Conservation (phyloP, 768 basidiomycete species). For the Boletellus sp. region DNA sequence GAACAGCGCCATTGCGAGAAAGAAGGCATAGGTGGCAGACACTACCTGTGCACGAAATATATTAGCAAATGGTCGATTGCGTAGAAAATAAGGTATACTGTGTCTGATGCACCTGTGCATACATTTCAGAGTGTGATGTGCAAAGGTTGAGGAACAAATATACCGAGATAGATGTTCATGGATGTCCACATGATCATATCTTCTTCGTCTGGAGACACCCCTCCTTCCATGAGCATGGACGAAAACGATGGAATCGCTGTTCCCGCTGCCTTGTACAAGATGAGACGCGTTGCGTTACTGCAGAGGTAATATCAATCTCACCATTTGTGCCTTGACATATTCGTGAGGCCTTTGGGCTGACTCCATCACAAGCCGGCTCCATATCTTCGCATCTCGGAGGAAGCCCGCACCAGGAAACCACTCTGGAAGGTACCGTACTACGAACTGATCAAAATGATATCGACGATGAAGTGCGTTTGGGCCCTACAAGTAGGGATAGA, state of each 20-base stretch:
- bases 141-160: not conserved
- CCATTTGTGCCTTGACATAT: conserved; percentile 47
- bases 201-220: conserved; percentile 16
- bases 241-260: conserved; percentile 20
- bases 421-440: conserved; percentile 32
- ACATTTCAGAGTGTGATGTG: not conserved
- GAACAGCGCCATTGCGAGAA: conserved; percentile 31
- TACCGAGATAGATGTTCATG: conserved; percentile 8
- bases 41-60: conserved; percentile 3
- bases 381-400: conserved; percentile 27
- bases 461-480: no score
- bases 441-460: not conserved
- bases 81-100: conserved; percentile 35
- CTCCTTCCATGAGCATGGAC: conserved; percentile 10
- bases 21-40: conserved; percentile 24
- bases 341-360: conserved; percentile 44
- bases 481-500: conserved; percentile 19
- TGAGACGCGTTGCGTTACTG: not conserved
- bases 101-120: conserved; percentile 42
- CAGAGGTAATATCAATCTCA: conserved; percentile 10
- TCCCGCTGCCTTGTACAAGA: conserved; percentile 11
- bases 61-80: conserved; percentile 21
- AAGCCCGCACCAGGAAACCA: conserved; percentile 38
- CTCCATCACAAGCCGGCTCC: conserved; percentile 26
- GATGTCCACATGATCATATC: conserved; percentile 21